Base-by-base conservation (phyloP, 495 filamentous ascomycete species). In the Penicillium lagena region DNA sequence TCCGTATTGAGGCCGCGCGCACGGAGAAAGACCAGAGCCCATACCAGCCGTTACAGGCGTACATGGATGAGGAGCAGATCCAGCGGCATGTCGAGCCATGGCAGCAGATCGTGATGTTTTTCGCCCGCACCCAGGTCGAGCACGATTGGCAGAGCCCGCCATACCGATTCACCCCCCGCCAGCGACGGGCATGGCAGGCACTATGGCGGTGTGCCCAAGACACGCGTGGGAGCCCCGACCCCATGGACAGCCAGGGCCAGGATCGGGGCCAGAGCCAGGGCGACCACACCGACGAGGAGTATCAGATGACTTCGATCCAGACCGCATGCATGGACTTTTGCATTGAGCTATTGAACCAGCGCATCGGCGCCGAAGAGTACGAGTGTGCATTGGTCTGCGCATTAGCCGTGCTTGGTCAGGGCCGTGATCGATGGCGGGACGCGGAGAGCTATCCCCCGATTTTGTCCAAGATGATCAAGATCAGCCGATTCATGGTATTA, bases 261-360 rank as follows among this genome's bases (percentile, higher is more conserved):
- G 17, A 4, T n/a, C n/a, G n/a, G n/a, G n/a, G n/a, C 17, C 4
- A 17, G 17, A 4, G 17, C 17, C 17, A 17, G 17, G 17, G 4
- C 1, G 17, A 17, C 4, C 1, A 4, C 4, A 17, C 1, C 17
- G 17, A 17, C 17, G 17, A 17, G 1, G 17, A 1, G 4, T 17
- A 22, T 6, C 22, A 22, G 22, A 22, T 22, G 22, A 22, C 22
- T 22, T 0, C 22, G 22, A 22, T 22, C 22, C 6, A 22, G 22
- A 4, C 22, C 2, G 22, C 22, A 22, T 47, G 28, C 36, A 17
- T 56, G 1, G 33, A 45, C 2, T 57, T 57, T 42, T 57, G 31
- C 14, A 44, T 56, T 29, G 27, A 56, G 32, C 14, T 56, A 13
- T 33, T 56, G 11, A 53, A 50, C 14, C 31, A 57, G 36, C 29